Conservation (phyloP, 192 early-diverging fungal species). For the Podila epigama region DNA sequence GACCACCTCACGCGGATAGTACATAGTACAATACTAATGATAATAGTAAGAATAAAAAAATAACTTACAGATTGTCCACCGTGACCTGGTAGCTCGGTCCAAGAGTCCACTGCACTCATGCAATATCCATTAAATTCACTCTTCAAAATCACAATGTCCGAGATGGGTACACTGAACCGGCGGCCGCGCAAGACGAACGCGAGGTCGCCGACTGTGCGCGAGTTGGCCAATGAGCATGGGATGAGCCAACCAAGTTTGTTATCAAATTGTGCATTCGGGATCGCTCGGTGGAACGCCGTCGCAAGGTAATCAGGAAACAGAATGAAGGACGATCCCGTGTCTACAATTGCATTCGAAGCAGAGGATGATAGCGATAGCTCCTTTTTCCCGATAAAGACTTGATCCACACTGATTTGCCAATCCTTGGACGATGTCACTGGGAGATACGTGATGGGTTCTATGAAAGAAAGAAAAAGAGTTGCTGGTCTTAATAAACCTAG, state of each 20-base stretch:
- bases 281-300: constrained; percentile 34
- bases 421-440: constrained; percentile 60
- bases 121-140: constrained; percentile 40
- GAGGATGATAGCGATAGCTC: constrained; percentile 27
- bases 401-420: constrained; percentile 61
- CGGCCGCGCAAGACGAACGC: constrained; percentile 24
- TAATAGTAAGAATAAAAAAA: neutral
- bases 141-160: constrained; percentile 43
- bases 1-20: neutral
- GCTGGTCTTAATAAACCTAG: constrained; percentile 32
- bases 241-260: constrained; percentile 33
- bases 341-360: constrained; percentile 58
- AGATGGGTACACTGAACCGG: constrained; percentile 32
- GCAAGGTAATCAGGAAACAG: constrained; percentile 49
- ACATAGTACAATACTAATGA: neutral
- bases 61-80: constrained; percentile 39
- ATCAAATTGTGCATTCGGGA: constrained; percentile 38
- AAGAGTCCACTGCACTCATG: constrained; percentile 39
- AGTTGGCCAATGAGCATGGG: constrained; percentile 29
- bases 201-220: constrained; percentile 27
- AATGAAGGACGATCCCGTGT: constrained; percentile 67
- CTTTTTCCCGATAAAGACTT: constrained; percentile 39
- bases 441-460: constrained; percentile 52
- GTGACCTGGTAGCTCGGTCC: constrained; percentile 34
- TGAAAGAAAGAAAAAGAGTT: constrained; percentile 40